Conservation (phyloP, 2,329 filamentous ascomycete genomes). For the Colletotrichum lupini region DNA sequence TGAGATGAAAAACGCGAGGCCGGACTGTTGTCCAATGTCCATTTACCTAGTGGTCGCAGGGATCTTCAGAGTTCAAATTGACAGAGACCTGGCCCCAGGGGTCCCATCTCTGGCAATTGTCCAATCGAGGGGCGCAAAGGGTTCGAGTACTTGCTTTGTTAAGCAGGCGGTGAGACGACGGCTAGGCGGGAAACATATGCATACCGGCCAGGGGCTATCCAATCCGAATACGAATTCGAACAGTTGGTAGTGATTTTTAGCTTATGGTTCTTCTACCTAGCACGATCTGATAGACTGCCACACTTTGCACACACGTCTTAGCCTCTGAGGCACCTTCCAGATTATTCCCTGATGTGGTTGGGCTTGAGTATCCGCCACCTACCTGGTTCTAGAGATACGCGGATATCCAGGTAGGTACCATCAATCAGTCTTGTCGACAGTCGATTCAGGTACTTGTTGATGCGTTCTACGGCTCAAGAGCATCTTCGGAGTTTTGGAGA, state of each 20-base stretch:
- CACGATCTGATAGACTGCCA: too few species aligned
- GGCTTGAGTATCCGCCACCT: neutral
- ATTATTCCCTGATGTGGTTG: neutral
- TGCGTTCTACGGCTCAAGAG: neutral
- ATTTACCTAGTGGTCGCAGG: neutral
- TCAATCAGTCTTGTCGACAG: neutral
- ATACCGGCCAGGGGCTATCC: neutral
- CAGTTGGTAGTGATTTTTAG: neutral
- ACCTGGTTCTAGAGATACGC: neutral
- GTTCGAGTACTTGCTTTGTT: neutral
- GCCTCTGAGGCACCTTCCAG: neutral
- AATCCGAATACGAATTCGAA: slow-evolving; percentile 33
- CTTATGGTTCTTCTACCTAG: too few species aligned
- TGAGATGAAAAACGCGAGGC: neutral
- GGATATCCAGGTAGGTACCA: neutral
- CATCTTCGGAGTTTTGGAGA: too few species aligned
- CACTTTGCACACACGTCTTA: neutral
- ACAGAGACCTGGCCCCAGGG: neutral
- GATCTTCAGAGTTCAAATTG: neutral
- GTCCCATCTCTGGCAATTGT: neutral
- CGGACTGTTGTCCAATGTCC: neutral
- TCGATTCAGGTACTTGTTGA: neutral
- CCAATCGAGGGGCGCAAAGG: neutral
- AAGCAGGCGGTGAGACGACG: slow-evolving; percentile 14
- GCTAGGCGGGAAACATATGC: neutral